Evolutionary conservation across 306 rosid species (phyloP).

Genomic region (Acacia confusa): DNA sequence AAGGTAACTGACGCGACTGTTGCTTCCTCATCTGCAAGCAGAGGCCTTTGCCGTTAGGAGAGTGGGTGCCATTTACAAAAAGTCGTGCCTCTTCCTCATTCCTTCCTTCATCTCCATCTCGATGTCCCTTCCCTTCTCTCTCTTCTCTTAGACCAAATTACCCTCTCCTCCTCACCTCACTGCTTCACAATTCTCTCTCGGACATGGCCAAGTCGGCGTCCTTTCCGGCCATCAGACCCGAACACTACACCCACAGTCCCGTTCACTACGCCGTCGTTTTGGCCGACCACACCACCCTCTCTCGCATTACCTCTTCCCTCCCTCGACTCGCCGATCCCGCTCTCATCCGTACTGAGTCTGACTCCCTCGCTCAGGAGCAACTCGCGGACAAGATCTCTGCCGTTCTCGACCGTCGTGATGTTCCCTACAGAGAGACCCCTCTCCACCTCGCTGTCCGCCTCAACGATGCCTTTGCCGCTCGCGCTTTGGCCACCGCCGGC

Average conservation of each 20-base stretch:
- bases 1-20: constrained; percentile 2
- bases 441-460: constrained; percentile 87
- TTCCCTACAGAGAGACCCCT: constrained; percentile 75
- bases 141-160: constrained; percentile 17
- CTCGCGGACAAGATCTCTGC: constrained; percentile 70
- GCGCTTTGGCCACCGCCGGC: constrained; percentile 64
- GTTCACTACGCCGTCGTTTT: constrained; percentile 79
- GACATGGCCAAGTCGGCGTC: constrained; percentile 62
- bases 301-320: constrained; percentile 58
- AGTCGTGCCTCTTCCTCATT: constrained; percentile 1
- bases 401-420: constrained; percentile 87
- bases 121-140: neutral
- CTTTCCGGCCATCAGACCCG: constrained; percentile 52
- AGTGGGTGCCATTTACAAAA: constrained; percentile 15
- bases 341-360: constrained; percentile 65
- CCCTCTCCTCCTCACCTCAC: neutral
- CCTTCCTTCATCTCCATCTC: constrained; percentile 18
- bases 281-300: constrained; percentile 57
- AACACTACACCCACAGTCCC: constrained; percentile 69
- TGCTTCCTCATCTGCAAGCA: constrained; percentile 2
- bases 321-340: constrained; percentile 76
- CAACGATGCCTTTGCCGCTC: constrained; percentile 57
- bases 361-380: constrained; percentile 77
- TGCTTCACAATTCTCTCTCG: neutral
- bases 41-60: constrained; percentile 6